A percentile compares a stretch with the other conserved stretches of the same genome.
Evolutionary conservation across 2,329 filamentous ascomycete species (phyloP).

Genomic region (Penicillium sp.): DNA sequence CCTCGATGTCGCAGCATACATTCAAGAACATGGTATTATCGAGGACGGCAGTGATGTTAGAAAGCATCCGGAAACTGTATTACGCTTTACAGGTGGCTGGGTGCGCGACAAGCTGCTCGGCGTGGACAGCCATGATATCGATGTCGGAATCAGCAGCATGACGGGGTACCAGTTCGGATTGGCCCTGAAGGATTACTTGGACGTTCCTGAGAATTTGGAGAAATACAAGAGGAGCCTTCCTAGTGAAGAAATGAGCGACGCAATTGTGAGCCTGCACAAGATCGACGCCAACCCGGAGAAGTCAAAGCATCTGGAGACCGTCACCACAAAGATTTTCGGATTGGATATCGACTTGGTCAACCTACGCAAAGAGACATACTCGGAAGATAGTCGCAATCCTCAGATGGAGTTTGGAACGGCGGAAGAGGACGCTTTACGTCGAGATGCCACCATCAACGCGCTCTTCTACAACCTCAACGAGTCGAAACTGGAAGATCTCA

Average conservation of each 20-base stretch:
- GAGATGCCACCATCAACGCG: slow-evolving; percentile 93
- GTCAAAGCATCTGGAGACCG: slow-evolving; percentile 93
- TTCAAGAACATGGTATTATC: slow-evolving; percentile 50
- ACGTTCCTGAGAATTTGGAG: slow-evolving; percentile 40
- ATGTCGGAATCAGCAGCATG: slow-evolving; percentile 53
- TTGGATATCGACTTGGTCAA: slow-evolving; percentile 95
- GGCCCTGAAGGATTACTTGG: slow-evolving; percentile 46
- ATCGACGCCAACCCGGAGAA: slow-evolving; percentile 93
- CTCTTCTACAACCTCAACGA: slow-evolving; percentile 93
- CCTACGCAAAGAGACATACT: slow-evolving; percentile 86
- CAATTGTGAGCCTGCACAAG: slow-evolving; percentile 77
- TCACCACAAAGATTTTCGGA: slow-evolving; percentile 80
- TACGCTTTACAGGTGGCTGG: slow-evolving; percentile 54
- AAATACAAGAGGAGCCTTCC: slow-evolving; percentile 49
- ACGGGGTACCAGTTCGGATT: slow-evolving; percentile 51
- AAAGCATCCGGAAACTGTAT: slow-evolving; percentile 33
- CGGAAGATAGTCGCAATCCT: slow-evolving; percentile 85
- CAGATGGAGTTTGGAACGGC: slow-evolving; percentile 92
- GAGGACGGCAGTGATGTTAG: slow-evolving; percentile 28
- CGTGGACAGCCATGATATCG: slow-evolving; percentile 50
- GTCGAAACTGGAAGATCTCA: slow-evolving; percentile 79
- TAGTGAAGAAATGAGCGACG: slow-evolving; percentile 57
- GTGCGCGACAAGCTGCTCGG: slow-evolving; percentile 54
- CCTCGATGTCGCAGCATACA: slow-evolving; percentile 75
- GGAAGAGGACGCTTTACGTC: slow-evolving; percentile 81